Evolutionary conservation across 2,329 filamentous ascomycete genomes (phyloP).

Genomic region (Epichloe brachyelytri): DNA sequence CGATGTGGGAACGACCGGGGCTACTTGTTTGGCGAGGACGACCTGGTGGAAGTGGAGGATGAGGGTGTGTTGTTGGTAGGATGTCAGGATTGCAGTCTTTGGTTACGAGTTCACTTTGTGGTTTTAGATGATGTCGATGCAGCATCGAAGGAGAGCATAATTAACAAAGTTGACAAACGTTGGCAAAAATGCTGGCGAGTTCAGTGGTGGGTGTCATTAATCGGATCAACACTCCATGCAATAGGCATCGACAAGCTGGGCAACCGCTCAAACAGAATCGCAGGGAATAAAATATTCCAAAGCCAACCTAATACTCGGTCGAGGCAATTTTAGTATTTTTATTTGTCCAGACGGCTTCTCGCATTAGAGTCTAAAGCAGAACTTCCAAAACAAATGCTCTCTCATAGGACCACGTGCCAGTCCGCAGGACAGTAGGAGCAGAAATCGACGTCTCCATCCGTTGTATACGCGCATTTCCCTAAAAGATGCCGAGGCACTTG

Average conservation of each 20-base stretch:
- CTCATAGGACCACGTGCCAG: slow-evolving; percentile 27
- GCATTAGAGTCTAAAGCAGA: slow-evolving; percentile 44
- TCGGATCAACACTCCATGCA: neutral
- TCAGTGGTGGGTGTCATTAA: neutral
- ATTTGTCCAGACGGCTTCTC: slow-evolving; percentile 41
- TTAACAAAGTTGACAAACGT: slow-evolving; percentile 11
- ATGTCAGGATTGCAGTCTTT: slow-evolving; percentile 54
- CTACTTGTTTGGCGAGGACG: slow-evolving; percentile 43
- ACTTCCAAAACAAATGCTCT: slow-evolving; percentile 33
- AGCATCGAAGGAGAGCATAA: slow-evolving; percentile 9
- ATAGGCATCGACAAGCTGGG: neutral
- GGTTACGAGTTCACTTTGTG: slow-evolving; percentile 51
- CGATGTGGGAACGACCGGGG: slow-evolving; percentile 51
- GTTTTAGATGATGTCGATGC: slow-evolving; percentile 28
- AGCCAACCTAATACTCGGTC: slow-evolving; percentile 7
- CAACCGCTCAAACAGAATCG: neutral
- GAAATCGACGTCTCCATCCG: slow-evolving; percentile 22
- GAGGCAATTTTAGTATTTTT: slow-evolving; percentile 36
- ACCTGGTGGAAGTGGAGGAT: slow-evolving; percentile 45
- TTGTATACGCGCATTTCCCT: slow-evolving; percentile 30
- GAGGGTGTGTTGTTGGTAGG: slow-evolving; percentile 50
- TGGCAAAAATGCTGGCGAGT: neutral
- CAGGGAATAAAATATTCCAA: neutral
- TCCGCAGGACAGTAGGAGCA: slow-evolving; percentile 25
- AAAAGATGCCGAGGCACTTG: slow-evolving; percentile 35